Base-by-base conservation (phyloP, 768 basidiomycete genomes). In the Xanthoconium purpureum region DNA sequence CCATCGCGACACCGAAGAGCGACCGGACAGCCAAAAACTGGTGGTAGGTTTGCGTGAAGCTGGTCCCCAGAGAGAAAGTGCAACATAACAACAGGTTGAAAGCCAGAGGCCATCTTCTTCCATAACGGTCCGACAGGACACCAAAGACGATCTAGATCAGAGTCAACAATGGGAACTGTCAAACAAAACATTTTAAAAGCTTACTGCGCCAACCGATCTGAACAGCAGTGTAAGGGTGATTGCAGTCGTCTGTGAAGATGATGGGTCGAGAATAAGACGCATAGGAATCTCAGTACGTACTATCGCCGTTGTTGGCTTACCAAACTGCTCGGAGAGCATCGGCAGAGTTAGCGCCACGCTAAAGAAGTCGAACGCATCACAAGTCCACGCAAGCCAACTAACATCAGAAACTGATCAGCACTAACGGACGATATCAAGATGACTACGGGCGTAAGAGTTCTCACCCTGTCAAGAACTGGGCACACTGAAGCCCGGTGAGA, bases 161-260 rank as follows among this genome's bases (percentile, higher is more conserved):
- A 29, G 28, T 54, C 32, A 46, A 44, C 37, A 42, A 11, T 40
- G 20, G 51, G 30, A 24, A 29, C 0, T 10, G 29, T 29, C 17
- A 51, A 52, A 67, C 12, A 12, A 20, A 33, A 20, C 5, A n/a
- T 18, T 6, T 24, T 33, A 13, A 6, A 18, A 43, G 3, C 80
- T 63, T 40, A 79, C 87, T 15, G 89, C 88, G 45, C 89, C 89
- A 49, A 85, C 69, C 0, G 90, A 88, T 54, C 95, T 84, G 77
- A 98, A 90, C 11, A 98, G 80, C 2, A 98, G 80, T 0, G 95
- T 97, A 43, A 98, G 78, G 15, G 95, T 97, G 68, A 98, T 94
- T 2, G 91, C 84, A 29, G 86, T 85, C 47, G 91, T 91, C 79
- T 80, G 56, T 30, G 15, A 1, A 35, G 9, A 43, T 17, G 29